These are phyloP conservation scores for Mycocentrospora acerina DNA, from an alignment of 2,329 filamentous ascomycete genomes.

Conservation along the genomic window DNA sequence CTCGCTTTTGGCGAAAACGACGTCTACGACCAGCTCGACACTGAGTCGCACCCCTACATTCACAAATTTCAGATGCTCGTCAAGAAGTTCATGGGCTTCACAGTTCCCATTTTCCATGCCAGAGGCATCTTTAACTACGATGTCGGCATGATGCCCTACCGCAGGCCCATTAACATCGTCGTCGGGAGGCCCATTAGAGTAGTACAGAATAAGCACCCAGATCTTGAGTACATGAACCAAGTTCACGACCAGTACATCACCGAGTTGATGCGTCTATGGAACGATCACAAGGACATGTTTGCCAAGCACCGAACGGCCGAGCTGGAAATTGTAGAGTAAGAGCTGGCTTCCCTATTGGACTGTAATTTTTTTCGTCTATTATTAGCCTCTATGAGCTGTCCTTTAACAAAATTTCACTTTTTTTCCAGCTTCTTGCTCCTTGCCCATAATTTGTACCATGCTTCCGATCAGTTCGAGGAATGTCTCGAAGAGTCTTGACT, in stretches of 20 bases:
- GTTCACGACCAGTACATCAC: constrained; percentile 77
- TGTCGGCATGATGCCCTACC: constrained; percentile 92
- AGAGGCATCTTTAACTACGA: constrained; percentile 97
- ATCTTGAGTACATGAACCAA: constrained; percentile 74
- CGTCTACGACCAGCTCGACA: constrained; percentile 85
- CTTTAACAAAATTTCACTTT: no score
- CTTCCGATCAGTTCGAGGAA: no score
- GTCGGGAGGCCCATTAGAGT: constrained; percentile 81
- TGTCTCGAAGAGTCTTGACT: no score
- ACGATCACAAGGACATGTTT: constrained; percentile 77
- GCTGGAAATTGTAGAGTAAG: constrained; percentile 65
- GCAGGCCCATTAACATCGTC: constrained; percentile 83
- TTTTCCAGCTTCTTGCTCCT: no score
- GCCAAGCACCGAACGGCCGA: constrained; percentile 64
- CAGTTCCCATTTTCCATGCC: constrained; percentile 85
- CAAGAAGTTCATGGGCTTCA: constrained; percentile 88
- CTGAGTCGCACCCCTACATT: constrained; percentile 73
- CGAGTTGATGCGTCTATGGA: constrained; percentile 73
- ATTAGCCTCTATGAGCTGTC: no score
- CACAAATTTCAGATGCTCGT: constrained; percentile 80
- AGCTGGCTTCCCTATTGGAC: no score
- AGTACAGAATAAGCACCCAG: constrained; percentile 62
- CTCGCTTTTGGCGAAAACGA: constrained; percentile 95
- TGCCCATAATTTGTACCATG: no score
- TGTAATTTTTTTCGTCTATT: no score